Evolutionary conservation across 108 stramenopile species (phyloP).

Genomic region (Cyclotella cryptica): DNA sequence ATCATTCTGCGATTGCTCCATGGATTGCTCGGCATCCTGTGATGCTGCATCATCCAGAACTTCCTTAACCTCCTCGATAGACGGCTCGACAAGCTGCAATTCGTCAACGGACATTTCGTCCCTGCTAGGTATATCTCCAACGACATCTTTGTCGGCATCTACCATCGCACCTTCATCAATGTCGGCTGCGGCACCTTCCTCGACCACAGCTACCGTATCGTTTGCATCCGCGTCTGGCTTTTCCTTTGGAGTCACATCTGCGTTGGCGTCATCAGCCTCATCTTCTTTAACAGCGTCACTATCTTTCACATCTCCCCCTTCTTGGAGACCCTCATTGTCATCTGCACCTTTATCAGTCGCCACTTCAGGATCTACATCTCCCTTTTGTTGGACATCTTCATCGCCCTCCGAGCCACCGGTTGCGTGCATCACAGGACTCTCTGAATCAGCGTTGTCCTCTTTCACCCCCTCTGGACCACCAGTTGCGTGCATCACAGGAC

Average conservation of each 20-base stretch:
- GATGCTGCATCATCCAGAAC: not conserved
- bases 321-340: not conserved
- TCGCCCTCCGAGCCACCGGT: not conserved
- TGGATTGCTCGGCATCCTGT: not conserved
- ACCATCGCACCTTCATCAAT: no score
- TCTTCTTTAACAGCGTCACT: no score
- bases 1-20: not conserved
- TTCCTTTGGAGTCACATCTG: no score
- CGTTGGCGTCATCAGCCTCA: no score
- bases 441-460: not conserved
- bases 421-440: not conserved
- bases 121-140: no score
- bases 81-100: not conserved
- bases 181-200: no score
- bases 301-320: no score
- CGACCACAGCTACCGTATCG: no score
- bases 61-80: not conserved
- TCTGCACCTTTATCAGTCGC: not conserved
- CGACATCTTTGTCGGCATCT: no score
- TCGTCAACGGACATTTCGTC: not conserved
- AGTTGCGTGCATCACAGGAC: no score
- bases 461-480: not conserved
- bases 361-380: not conserved
- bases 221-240: no score
- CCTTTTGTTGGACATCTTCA: not conserved